These are phyloP conservation scores for Trichoderma gamsii DNA, from an alignment of 495 filamentous ascomycete genomes.

Conservation along the genomic window DNA sequence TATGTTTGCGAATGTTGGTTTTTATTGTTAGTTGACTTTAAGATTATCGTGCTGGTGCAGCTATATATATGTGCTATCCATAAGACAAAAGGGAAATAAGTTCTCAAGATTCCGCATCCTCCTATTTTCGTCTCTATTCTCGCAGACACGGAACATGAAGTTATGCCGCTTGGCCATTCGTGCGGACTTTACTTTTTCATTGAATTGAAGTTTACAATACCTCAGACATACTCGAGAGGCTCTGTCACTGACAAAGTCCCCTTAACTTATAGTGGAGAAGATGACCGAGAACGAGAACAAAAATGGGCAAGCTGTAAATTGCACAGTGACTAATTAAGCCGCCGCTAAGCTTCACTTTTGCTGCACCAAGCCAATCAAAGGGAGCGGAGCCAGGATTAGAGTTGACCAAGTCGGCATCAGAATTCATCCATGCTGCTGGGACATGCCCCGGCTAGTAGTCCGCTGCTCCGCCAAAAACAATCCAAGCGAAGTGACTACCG, in stretches of 20 bases:
- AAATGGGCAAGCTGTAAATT: not conserved
- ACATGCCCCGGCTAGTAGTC: not conserved
- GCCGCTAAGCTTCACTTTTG: not conserved
- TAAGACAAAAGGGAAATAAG: not conserved
- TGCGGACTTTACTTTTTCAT: not conserved
- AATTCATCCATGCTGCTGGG: not conserved
- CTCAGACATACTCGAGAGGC: not conserved
- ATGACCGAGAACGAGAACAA: not conserved
- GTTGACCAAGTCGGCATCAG: not conserved
- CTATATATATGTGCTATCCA: not conserved
- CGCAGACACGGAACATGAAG: not conserved
- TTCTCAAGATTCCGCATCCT: not conserved
- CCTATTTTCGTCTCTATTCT: not conserved
- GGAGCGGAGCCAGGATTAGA: not conserved
- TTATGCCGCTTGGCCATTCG: not conserved
- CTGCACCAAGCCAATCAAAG: not conserved
- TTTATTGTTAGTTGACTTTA: not conserved
- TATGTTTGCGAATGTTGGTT: not conserved
- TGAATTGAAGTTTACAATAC: not conserved
- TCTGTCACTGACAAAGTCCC: not conserved
- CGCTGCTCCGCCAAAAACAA: not conserved
- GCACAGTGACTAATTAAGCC: not conserved
- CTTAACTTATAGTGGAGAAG: not conserved
- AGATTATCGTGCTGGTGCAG: not conserved
- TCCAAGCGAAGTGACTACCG: too few species aligned